Conservation (phyloP, 2,329 filamentous ascomycete genomes). For the Colletotrichum falcatum region DNA sequence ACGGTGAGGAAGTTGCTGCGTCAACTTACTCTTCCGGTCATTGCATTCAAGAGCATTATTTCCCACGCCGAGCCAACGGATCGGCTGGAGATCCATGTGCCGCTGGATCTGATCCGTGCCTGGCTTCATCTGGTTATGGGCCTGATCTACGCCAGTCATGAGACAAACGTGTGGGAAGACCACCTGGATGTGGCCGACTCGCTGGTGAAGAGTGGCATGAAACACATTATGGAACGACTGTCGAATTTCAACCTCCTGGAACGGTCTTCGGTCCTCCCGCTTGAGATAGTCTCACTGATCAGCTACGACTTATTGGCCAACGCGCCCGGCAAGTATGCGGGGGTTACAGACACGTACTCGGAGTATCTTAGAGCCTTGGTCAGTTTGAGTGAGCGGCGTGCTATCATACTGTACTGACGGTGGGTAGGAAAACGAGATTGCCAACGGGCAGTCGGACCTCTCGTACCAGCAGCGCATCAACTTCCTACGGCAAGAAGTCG, state of each 20-base stretch:
- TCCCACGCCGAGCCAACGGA: conserved; percentile 38
- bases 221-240: conserved; percentile 51
- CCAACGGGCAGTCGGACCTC: conserved; percentile 54
- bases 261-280: conserved; percentile 54
- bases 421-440: conserved; percentile 54
- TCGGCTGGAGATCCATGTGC: conserved; percentile 47
- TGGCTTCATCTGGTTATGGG: conserved; percentile 58
- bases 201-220: conserved; percentile 52
- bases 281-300: conserved; percentile 57
- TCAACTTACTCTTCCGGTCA: conserved; percentile 37
- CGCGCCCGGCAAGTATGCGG: conserved; percentile 51
- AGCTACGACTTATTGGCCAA: conserved; percentile 55
- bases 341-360: conserved; percentile 57
- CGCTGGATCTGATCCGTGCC: conserved; percentile 52
- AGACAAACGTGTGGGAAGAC: conserved; percentile 44
- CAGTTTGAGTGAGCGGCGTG: conserved; percentile 35
- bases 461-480: conserved; percentile 56
- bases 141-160: conserved; percentile 47
- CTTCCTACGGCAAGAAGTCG: conserved; percentile 56
- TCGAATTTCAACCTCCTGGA: conserved; percentile 50
- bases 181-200: conserved; percentile 49
- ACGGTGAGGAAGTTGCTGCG: conserved; percentile 31
- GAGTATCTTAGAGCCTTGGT: conserved; percentile 57
- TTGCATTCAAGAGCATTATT: conserved; percentile 43
- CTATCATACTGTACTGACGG: conserved; percentile 40